Evolutionary conservation across 2,329 filamentous ascomycete species (phyloP).

Genomic region (Falciphora oryzae): DNA sequence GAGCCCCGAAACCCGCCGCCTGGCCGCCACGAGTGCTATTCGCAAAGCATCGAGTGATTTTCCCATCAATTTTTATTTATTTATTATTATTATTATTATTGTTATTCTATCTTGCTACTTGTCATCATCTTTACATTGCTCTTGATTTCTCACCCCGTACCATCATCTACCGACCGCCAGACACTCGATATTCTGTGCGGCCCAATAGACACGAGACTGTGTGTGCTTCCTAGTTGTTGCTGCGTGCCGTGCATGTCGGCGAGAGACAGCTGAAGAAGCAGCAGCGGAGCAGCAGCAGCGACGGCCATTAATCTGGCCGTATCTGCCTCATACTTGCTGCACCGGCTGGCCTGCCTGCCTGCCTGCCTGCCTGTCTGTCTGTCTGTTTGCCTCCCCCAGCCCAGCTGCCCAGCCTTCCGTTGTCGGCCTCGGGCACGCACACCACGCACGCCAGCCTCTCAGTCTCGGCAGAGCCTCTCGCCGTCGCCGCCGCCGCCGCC

Average conservation of each 20-base stretch:
- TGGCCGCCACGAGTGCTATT: background rate
- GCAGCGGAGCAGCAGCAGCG: background rate
- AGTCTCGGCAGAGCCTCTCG: background rate
- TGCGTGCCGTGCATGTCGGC: background rate
- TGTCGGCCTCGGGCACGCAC: background rate
- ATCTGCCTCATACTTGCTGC: background rate
- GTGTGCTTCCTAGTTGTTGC: background rate
- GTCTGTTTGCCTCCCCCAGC: background rate
- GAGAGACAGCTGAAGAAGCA: background rate
- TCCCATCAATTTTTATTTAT: background rate
- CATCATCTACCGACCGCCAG: too few relatives aligned
- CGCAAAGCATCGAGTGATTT: background rate
- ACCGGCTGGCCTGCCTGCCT: background rate
- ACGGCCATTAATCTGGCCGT: background rate
- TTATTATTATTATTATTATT: background rate
- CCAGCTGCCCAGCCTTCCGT: background rate
- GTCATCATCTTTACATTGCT: background rate
- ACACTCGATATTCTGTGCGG: background rate
- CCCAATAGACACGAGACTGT: background rate
- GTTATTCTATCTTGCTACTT: too few relatives aligned
- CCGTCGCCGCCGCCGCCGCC: too few relatives aligned
- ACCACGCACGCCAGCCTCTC: background rate
- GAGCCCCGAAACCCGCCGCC: conserved; percentile 1
- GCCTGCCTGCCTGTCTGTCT: background rate
- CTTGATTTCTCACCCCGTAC: background rate